Conservation (phyloP, 2,329 filamentous ascomycete species). For the Penicillium sp. region DNA sequence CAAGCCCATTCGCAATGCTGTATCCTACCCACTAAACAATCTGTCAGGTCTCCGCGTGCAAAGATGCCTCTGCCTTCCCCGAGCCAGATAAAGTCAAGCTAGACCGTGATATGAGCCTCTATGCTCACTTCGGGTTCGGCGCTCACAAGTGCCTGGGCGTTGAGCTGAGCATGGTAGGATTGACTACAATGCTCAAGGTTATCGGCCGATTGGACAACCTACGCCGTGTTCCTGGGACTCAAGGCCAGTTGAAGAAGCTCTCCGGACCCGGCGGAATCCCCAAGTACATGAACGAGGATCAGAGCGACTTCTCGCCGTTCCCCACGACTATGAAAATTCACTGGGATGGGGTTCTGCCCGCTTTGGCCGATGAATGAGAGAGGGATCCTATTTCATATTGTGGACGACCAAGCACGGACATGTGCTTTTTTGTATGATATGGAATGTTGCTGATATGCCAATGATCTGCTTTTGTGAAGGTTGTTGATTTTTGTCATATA, state of each 20-base stretch:
- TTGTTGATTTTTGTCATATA: neutral
- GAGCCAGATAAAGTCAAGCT: constrained; percentile 59
- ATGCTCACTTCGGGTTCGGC: constrained; percentile 68
- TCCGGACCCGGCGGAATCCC: constrained; percentile 45
- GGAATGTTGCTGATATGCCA: neutral
- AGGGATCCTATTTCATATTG: neutral
- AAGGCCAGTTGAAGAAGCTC: constrained; percentile 48
- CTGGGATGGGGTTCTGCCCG: constrained; percentile 47
- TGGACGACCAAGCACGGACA: neutral
- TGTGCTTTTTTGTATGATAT: neutral
- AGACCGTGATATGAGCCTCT: constrained; percentile 64
- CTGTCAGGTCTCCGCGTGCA: constrained; percentile 40
- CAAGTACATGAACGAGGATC: constrained; percentile 51
- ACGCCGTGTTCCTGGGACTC: constrained; percentile 45
- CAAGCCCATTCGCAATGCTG: neutral
- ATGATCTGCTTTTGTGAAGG: neutral
- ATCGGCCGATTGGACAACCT: constrained; percentile 48
- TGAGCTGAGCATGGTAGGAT: constrained; percentile 37
- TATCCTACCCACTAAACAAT: constrained; percentile 1
- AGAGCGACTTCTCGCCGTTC: constrained; percentile 49
- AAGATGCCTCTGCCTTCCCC: constrained; percentile 43
- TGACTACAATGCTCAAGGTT: constrained; percentile 47
- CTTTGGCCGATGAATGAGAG: constrained; percentile 14
- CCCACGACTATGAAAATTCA: constrained; percentile 51
- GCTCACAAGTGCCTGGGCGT: constrained; percentile 66